phyloP scores from a whole-genome alignment of 1,139 yeast species.

The Geotrichum reessii region DNA sequence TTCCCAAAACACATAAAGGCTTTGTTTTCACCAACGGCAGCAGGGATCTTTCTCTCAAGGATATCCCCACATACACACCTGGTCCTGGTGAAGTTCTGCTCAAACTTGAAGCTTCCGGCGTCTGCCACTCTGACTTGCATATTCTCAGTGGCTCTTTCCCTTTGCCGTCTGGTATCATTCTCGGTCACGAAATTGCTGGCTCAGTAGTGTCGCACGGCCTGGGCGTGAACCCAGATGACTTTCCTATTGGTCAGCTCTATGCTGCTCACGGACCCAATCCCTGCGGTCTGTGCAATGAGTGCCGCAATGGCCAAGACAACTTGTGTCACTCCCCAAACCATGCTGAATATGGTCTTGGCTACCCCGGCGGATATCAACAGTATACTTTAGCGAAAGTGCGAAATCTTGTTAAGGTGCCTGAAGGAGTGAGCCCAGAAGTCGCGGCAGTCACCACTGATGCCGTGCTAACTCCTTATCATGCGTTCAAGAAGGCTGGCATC shows the following conservation, averaged over 20 bases:
- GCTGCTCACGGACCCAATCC: slow-evolving; percentile 39
- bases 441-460: slow-evolving; percentile 52
- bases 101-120: slow-evolving; percentile 49
- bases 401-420: slow-evolving; percentile 40
- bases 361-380: slow-evolving; percentile 50
- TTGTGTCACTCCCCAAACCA: slow-evolving; percentile 31
- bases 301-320: slow-evolving; percentile 44
- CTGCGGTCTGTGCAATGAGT: slow-evolving; percentile 44
- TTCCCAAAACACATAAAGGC: slow-evolving; percentile 16
- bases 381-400: slow-evolving; percentile 37
- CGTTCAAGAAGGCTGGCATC: slow-evolving; percentile 39
- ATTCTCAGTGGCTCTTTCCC: slow-evolving; percentile 36
- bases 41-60: slow-evolving; percentile 7
- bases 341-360: slow-evolving; percentile 37
- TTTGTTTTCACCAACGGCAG: slow-evolving; percentile 7
- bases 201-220: slow-evolving; percentile 42
- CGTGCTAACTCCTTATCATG: slow-evolving; percentile 49
- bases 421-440: slow-evolving; percentile 41
- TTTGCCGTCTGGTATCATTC: slow-evolving; percentile 36
- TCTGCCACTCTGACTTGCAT: slow-evolving; percentile 50
- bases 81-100: slow-evolving; percentile 40
- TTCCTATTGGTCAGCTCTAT: slow-evolving; percentile 39
- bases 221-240: slow-evolving; percentile 32
- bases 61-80: slow-evolving; percentile 41
- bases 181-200: slow-evolving; percentile 60